Evolutionary conservation across 2,329 filamentous ascomycete genomes (phyloP), one percentile per base, ranked within the genome.

Genomic region (Curvularia sp.): DNA sequence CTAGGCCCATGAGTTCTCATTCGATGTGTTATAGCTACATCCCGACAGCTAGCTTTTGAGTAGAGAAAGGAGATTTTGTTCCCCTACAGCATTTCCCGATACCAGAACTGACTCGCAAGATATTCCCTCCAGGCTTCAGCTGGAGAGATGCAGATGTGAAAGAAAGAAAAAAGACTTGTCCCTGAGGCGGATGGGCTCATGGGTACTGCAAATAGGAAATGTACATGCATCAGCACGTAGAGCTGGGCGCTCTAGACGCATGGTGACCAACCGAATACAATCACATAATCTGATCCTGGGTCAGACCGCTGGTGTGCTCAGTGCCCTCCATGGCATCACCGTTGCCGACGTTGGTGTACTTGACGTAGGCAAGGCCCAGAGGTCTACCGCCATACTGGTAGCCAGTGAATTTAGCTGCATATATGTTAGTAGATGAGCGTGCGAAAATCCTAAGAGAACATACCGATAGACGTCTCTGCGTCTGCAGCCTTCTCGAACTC

Each of bases 261-360:
- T 49, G 49, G 33, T 47, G 44, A 38, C 49, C 9, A 35, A 41
- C 33, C 22, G 22, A 52, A 52, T 13, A 38, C 42, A 28, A 33
- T 64, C 81, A 98, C 93, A 98, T 97, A 80, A 98, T 97, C 83
- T 98, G 93, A 75, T 98, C 94, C 80, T 98, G 95, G n/a, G 93
- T 96, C 75, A 96, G 80, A 61, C 89, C 90, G 50, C 84, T 78
- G 26, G 83, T 82, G 39, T 81, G 86, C 64, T 91, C 86, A 62
- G 92, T 88, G 33, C 89, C 91, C 67, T 97, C 93, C 92, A 97
- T 97, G 68, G 83, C 85, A 64, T 93, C 78, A 53, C 75, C 76
- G 55, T 77, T 78, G 65, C 71, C 89, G 63, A 86, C 84, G 75
- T 89, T 94, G 65, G 91, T 83, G 79, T 98, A 98, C 79, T 95